phyloP scores from a whole-genome alignment of 2,329 filamentous ascomycete genomes.

The Fusarium vanettenii region DNA sequence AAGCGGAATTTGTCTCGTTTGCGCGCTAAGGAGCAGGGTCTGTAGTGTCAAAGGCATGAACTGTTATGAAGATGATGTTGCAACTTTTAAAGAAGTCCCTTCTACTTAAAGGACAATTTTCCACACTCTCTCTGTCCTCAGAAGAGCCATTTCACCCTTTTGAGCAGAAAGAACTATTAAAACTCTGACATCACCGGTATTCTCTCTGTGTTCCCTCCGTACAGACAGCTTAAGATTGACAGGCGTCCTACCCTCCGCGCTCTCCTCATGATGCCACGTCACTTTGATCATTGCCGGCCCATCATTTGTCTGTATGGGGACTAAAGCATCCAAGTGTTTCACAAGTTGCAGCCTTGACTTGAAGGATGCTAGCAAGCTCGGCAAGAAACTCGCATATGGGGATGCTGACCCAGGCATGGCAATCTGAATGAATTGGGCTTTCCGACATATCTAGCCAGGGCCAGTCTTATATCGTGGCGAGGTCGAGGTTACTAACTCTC shows the following conservation, averaged over 20 bases:
- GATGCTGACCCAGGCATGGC: slow-evolving; percentile 36
- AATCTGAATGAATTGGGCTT: slow-evolving; percentile 26
- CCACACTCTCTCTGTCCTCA: neutral
- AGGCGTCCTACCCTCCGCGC: neutral
- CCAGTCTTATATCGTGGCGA: too few species aligned
- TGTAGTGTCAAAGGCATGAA: too few species aligned
- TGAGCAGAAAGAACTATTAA: neutral
- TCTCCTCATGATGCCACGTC: neutral
- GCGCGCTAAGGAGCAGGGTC: too few species aligned
- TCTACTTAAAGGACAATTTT: neutral
- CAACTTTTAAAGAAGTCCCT: neutral
- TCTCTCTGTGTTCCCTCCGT: neutral
- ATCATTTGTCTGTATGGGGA: neutral
- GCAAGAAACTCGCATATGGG: slow-evolving; percentile 29
- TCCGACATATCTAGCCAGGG: too few species aligned
- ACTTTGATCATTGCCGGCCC: neutral
- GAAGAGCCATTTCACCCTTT: neutral
- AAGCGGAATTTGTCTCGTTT: too few species aligned
- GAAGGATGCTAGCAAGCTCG: neutral
- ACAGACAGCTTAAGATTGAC: neutral
- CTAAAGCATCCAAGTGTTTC: neutral
- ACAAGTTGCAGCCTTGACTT: neutral
- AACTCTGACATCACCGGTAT: neutral
- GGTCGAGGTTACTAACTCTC: too few species aligned
- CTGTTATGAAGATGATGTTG: too few species aligned